Evolutionary conservation across 2,329 filamentous ascomycete species (phyloP).

Genomic region (Venturia asperata): DNA sequence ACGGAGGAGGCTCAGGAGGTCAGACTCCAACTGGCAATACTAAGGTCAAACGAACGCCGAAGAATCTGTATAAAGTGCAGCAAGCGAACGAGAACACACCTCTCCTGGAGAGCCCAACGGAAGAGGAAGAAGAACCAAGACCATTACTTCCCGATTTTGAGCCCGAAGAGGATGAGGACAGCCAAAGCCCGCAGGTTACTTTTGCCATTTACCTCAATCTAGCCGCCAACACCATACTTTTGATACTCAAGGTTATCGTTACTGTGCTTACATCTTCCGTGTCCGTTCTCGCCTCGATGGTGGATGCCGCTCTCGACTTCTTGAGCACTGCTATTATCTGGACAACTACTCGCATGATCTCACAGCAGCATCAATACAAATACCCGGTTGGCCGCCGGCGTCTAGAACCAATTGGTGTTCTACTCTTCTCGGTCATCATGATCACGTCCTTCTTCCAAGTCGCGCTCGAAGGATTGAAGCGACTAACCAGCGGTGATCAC

Average conservation of each 20-base stretch:
- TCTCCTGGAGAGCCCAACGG: slow-evolving; percentile 46
- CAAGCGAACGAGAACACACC: slow-evolving; percentile 51
- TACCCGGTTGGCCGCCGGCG: slow-evolving; percentile 73
- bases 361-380: slow-evolving; percentile 63
- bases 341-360: slow-evolving; percentile 67
- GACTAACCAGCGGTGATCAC: slow-evolving; percentile 54
- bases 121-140: slow-evolving; percentile 35
- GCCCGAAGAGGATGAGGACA: slow-evolving; percentile 63
- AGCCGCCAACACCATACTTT: slow-evolving; percentile 65
- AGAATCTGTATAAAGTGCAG: slow-evolving; percentile 70
- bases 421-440: slow-evolving; percentile 81
- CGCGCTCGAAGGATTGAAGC: slow-evolving; percentile 60
- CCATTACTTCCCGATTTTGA: slow-evolving; percentile 63
- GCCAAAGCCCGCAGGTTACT: slow-evolving; percentile 68
- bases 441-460: slow-evolving; percentile 79
- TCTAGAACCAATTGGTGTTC: slow-evolving; percentile 70
- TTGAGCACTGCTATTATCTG: slow-evolving; percentile 75
- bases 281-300: slow-evolving; percentile 70
- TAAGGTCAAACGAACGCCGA: slow-evolving; percentile 70
- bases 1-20: slow-evolving; percentile 21
- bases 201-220: slow-evolving; percentile 84
- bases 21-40: slow-evolving; percentile 25
- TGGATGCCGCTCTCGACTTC: slow-evolving; percentile 74
- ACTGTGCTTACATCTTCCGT: slow-evolving; percentile 72
- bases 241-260: slow-evolving; percentile 70